Evolutionary conservation across 2,329 filamentous ascomycete species (phyloP), one percentile per base, ranked within the genome.

Genomic region (Microsporum ferrugineum): DNA sequence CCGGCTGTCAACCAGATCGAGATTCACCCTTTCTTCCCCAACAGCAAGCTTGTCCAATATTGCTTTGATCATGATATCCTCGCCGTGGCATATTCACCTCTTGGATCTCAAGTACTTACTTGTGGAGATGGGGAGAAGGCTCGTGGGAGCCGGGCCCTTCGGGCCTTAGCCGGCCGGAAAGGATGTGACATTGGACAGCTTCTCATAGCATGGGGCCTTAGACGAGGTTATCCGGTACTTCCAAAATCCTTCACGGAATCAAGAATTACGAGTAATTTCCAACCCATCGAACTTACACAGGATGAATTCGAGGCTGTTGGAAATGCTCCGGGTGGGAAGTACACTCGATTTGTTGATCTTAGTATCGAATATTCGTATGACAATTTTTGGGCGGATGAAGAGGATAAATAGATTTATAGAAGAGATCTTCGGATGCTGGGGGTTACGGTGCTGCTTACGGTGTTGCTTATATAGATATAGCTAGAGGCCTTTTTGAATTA

Each of bases 11-110:
- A 78, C 71, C 76, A 78, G 69, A 70, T 78, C 61, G 76, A 78
- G 66, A 71, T 76, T 38, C 76, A 78, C 66, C 76, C 76, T 56
- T 78, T 76, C 71, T 70, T 80, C n/a, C 76, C 76, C 66, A 77
- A 77, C 70, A 70, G 68, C 47, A 72, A 75, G 66, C 65, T 78
- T 61, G 67, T 77, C 12, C 38, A 75, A n/a, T 78, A 73, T 70
- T 74, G 72, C 67, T 72, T 75, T 68, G 68, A 69, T 57, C 65
- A 77, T 61, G 69, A 69, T 65, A 75, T 78, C 63, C 61, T 77
- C 60, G 71, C 73, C 57, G 68, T 72, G 61, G 75, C 75, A 59
- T 78, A 77, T 69, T 77, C 75, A 8, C 76, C 75, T 2, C 71
- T 77, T 2, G 55, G 55, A 27, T 57, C 55, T 5, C 55, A 57